A percentile compares a stretch with the other conserved stretches of the same genome.
Conservation (phyloP, 1,284 basidiomycete genomes). For the Volvariella surrecta region DNA sequence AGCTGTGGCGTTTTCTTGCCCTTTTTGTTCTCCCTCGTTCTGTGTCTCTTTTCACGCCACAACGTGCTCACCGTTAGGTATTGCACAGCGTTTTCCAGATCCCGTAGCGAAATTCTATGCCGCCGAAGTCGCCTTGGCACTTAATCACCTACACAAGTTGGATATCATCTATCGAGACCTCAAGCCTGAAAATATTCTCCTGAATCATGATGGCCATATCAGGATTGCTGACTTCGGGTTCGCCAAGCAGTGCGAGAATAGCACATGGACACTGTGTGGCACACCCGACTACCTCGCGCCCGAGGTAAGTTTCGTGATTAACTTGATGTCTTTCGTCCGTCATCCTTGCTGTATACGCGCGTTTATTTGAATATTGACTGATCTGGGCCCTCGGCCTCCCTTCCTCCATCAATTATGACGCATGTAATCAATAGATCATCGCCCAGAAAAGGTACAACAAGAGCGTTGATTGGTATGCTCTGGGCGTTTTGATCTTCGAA, state of each 20-base stretch:
- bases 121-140: conserved; percentile 92
- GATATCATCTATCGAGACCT: conserved; percentile 97
- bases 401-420: neutral
- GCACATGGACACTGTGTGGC: conserved; percentile 96
- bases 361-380: neutral
- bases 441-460: conserved; percentile 94
- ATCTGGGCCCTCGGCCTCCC: too few relatives aligned
- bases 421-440: conserved; percentile 48
- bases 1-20: too few relatives aligned
- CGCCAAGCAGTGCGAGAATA: conserved; percentile 84
- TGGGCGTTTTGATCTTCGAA: conserved; percentile 95
- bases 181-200: conserved; percentile 95
- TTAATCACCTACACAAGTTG: conserved; percentile 86
- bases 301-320: conserved; percentile 41
- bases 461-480: conserved; percentile 97
- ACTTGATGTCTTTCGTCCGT: neutral
- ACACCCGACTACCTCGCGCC: conserved; percentile 96
- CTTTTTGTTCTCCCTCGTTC: too few relatives aligned
- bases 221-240: conserved; percentile 99
- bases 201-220: conserved; percentile 92
- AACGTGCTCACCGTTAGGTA: conserved; percentile 5
- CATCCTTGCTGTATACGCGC: conserved; percentile 1
- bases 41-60: neutral
- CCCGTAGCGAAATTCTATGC: conserved; percentile 99
- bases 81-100: conserved; percentile 84